A percentile compares a stretch with the other conserved stretches of the same genome.
phyloP scores from a whole-genome alignment of 2,329 filamentous ascomycete species.

The Juglanconis sp. region DNA sequence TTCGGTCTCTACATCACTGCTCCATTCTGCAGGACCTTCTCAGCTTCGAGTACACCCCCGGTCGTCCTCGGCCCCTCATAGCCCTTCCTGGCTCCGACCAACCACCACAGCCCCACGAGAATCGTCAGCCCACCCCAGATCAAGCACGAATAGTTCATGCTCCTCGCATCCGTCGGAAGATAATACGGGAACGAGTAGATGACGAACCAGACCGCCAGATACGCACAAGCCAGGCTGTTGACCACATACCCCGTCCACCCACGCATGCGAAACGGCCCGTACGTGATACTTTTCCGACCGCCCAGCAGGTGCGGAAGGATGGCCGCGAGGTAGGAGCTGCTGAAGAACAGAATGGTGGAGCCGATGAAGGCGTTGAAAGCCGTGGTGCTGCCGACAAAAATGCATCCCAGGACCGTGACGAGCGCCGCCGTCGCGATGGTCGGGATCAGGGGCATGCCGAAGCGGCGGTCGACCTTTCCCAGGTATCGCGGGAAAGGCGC shows the following conservation, averaged over 20 bases:
- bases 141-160: slow-evolving; percentile 49
- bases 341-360: slow-evolving; percentile 36
- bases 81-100: slow-evolving; percentile 26
- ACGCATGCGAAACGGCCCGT: slow-evolving; percentile 54
- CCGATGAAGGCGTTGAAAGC: slow-evolving; percentile 68
- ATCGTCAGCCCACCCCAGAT: slow-evolving; percentile 42
- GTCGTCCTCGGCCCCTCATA: slow-evolving; percentile 19
- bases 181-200: slow-evolving; percentile 57
- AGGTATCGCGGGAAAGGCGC: slow-evolving; percentile 30
- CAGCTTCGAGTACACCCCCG: slow-evolving; percentile 13
- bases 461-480: slow-evolving; percentile 27
- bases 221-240: slow-evolving; percentile 45
- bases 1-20: not conserved
- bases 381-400: slow-evolving; percentile 64
- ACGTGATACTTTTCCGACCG: slow-evolving; percentile 40
- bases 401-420: slow-evolving; percentile 54
- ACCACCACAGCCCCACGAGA: slow-evolving; percentile 40
- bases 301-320: slow-evolving; percentile 57
- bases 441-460: slow-evolving; percentile 40
- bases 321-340: slow-evolving; percentile 58
- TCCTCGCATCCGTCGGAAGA: slow-evolving; percentile 36
- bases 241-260: slow-evolving; percentile 41
- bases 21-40: not conserved
- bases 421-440: slow-evolving; percentile 44
- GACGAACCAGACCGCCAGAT: slow-evolving; percentile 56